Percentiles rank a stretch among this genome's conserved stretches.
phyloP scores from a whole-genome alignment of 257 asterid species.

The Hygrophila difformis region DNA sequence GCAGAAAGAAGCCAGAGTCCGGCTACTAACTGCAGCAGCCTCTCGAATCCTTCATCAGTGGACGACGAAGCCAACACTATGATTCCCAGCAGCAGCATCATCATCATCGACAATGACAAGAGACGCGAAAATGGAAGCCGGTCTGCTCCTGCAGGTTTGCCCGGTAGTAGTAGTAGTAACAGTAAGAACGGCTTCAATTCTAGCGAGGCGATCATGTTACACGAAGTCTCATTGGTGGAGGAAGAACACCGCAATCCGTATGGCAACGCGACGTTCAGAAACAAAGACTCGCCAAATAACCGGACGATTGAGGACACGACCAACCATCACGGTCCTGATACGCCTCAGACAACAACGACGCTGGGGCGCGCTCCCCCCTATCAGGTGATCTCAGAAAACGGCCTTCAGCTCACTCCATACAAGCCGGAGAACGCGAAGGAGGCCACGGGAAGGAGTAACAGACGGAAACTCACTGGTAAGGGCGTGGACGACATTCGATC shows the following conservation, averaged over 20 bases:
- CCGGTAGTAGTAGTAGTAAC: background rate
- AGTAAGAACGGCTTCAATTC: conserved; percentile 21
- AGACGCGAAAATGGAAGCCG: conserved; percentile 19
- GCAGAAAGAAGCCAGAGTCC: conserved; percentile 56
- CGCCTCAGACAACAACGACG: conserved; percentile 31
- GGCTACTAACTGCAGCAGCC: conserved; percentile 66
- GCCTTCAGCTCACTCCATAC: conserved; percentile 65
- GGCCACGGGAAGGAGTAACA: conserved; percentile 25
- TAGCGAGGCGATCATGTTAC: conserved; percentile 24
- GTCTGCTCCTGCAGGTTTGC: conserved; percentile 16
- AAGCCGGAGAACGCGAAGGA: conserved; percentile 52
- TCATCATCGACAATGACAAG: too few relatives aligned
- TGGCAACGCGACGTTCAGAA: conserved; percentile 16
- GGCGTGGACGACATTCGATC: conserved; percentile 26
- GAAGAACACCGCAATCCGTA: conserved; percentile 18
- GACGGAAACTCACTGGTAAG: conserved; percentile 24
- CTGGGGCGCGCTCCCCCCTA: conserved; percentile 50
- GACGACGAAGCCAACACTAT: conserved; percentile 68
- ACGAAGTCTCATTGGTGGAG: conserved; percentile 16
- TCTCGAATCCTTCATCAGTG: conserved; percentile 80
- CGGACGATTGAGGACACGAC: conserved; percentile 33
- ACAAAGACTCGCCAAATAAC: conserved; percentile 24
- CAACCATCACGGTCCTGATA: conserved; percentile 40
- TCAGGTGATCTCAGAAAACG: conserved; percentile 29
- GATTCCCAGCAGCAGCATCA: conserved; percentile 32